A percentile compares a stretch with the other conserved stretches of the same genome.
phyloP scores from a whole-genome alignment of 805 yeast genomes.

The Yarrowia divulgata region DNA sequence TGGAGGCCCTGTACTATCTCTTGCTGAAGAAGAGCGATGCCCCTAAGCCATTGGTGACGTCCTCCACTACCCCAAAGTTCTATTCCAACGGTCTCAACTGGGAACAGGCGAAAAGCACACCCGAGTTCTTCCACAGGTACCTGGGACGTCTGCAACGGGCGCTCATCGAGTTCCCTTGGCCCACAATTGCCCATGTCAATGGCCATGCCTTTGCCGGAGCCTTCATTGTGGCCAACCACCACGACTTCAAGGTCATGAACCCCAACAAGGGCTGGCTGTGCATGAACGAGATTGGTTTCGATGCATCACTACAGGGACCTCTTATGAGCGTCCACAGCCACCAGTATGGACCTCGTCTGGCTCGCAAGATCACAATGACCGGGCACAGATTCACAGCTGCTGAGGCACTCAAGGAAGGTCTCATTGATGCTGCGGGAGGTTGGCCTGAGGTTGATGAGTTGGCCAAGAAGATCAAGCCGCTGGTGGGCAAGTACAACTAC shows the following conservation, averaged over 20 bases:
- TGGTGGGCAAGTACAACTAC: slow-evolving; percentile 12
- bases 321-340: slow-evolving; percentile 50
- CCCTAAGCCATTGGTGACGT: slow-evolving; percentile 50
- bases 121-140: slow-evolving; percentile 49
- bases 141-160: slow-evolving; percentile 50
- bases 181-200: slow-evolving; percentile 53
- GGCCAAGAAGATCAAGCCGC: slow-evolving; percentile 21
- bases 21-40: slow-evolving; percentile 42
- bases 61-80: slow-evolving; percentile 51
- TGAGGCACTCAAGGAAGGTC: slow-evolving; percentile 47
- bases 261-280: slow-evolving; percentile 52
- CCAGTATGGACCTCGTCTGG: slow-evolving; percentile 46
- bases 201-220: slow-evolving; percentile 56
- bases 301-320: slow-evolving; percentile 51
- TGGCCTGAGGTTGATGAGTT: slow-evolving; percentile 24
- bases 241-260: slow-evolving; percentile 53
- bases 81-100: slow-evolving; percentile 53
- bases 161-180: slow-evolving; percentile 52
- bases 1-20: slow-evolving; percentile 50
- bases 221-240: slow-evolving; percentile 51
- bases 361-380: slow-evolving; percentile 49
- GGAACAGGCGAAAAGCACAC: slow-evolving; percentile 49
- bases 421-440: slow-evolving; percentile 50
- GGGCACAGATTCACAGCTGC: slow-evolving; percentile 51
- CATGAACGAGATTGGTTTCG: slow-evolving; percentile 53